Percentiles rank a stretch among this genome's conserved stretches.
These are phyloP conservation scores for Taphrina communis DNA, from an alignment of 1,139 yeast genomes.

Conservation along the genomic window DNA sequence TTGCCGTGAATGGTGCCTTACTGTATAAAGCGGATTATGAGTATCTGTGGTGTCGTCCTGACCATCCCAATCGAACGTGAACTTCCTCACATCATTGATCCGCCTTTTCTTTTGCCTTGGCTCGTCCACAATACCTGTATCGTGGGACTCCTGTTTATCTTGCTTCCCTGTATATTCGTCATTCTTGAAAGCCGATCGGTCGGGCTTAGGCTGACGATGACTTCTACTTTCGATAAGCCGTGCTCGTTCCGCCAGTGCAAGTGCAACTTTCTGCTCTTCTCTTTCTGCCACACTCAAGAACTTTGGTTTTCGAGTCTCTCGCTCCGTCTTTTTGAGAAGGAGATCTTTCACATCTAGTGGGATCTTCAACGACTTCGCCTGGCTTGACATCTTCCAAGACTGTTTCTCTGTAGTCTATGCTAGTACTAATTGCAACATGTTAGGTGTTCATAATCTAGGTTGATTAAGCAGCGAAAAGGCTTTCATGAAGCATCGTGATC, in stretches of 20 bases:
- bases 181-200: not conserved
- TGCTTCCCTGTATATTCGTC: not conserved
- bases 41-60: conserved; percentile 67
- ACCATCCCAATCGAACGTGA: conserved; percentile 72
- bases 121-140: not conserved
- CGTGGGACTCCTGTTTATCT: not conserved
- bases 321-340: conserved; percentile 30
- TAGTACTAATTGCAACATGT: not conserved
- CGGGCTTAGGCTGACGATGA: too few relatives aligned
- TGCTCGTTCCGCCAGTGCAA: conserved; percentile 49
- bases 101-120: conserved; percentile 44
- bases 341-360: conserved; percentile 20
- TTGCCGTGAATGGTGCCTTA: conserved; percentile 43
- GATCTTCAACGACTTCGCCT: not conserved
- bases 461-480: too few relatives aligned
- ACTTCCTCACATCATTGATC: conserved; percentile 52
- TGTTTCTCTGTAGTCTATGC: not conserved
- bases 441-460: not conserved
- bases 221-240: conserved; percentile 12
- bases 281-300: conserved; percentile 56
- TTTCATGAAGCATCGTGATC: too few relatives aligned
- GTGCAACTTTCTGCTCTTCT: conserved; percentile 54
- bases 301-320: conserved; percentile 43
- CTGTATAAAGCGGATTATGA: conserved; percentile 48
- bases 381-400: not conserved